Evolutionary conservation across 192 early-diverging fungal genomes (phyloP).

Genomic region (Entrophospora sp.): DNA sequence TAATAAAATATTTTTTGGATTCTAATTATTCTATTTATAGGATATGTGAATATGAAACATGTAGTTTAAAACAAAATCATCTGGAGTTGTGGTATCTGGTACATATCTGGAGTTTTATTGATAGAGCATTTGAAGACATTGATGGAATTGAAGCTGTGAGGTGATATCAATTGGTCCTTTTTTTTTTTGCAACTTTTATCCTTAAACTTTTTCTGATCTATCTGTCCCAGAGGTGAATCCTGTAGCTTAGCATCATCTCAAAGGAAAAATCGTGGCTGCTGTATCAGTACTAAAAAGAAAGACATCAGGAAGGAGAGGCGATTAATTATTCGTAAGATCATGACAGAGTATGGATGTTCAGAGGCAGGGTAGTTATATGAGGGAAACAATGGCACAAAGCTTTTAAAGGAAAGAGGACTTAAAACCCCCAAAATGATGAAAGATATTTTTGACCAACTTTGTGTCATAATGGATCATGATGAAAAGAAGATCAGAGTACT

Average conservation of each 20-base stretch:
- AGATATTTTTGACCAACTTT: conserved; percentile 17
- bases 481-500: conserved; percentile 16
- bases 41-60: background rate
- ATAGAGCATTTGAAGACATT: conserved; percentile 21
- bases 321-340: no score
- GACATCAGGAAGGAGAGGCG: conserved; percentile 10
- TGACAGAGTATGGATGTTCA: conserved; percentile 16
- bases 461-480: background rate
- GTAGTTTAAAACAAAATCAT: background rate
- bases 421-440: conserved; percentile 23
- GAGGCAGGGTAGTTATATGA: conserved; percentile 1
- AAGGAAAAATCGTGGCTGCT: conserved; percentile 8
- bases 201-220: background rate
- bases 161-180: background rate
- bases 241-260: background rate
- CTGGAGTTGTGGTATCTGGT: conserved; percentile 18
- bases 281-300: background rate
- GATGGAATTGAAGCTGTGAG: conserved; percentile 19
- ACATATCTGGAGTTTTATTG: conserved; percentile 23
- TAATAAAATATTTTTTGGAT: background rate
- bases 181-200: background rate
- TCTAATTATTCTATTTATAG: background rate
- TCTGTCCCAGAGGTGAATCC: background rate
- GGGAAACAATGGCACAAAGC: conserved; percentile 8
- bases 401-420: conserved; percentile 5